Conservation (phyloP, 2,329 filamentous ascomycete genomes). For the Curvularia sp. region DNA sequence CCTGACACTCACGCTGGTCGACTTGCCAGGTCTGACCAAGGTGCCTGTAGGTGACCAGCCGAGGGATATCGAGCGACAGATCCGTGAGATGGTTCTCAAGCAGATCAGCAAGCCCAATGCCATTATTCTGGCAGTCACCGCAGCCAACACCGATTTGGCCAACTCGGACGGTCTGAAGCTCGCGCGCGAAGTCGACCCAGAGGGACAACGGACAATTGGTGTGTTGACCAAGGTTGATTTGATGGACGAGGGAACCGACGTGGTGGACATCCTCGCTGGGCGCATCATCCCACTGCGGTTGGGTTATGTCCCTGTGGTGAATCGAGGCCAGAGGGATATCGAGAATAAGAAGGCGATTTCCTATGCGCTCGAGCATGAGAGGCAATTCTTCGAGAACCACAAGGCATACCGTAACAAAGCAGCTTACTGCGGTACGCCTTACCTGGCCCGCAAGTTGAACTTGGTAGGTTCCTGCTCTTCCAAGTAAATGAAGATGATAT, state of each 20-base stretch:
- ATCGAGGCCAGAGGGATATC: slow-evolving; percentile 96
- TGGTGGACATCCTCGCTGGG: slow-evolving; percentile 96
- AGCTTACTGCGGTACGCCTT: slow-evolving; percentile 97
- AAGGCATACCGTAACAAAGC: slow-evolving; percentile 99
- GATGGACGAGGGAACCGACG: slow-evolving; percentile 98
- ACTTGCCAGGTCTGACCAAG: slow-evolving; percentile 94
- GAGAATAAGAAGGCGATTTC: slow-evolving; percentile 97
- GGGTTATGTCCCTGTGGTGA: slow-evolving; percentile 97
- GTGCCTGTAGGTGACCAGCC: slow-evolving; percentile 97
- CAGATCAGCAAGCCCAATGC: slow-evolving; percentile 98
- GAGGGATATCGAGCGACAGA: slow-evolving; percentile 94
- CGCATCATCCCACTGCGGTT: slow-evolving; percentile 94
- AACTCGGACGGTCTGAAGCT: slow-evolving; percentile 98
- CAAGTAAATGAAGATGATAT: background rate
- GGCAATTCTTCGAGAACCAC: slow-evolving; percentile 97
- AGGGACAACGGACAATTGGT: slow-evolving; percentile 97
- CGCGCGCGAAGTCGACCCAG: slow-evolving; percentile 93
- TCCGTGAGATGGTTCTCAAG: slow-evolving; percentile 97
- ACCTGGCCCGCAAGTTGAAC: slow-evolving; percentile 95
- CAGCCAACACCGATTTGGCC: slow-evolving; percentile 96
- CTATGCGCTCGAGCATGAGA: slow-evolving; percentile 89
- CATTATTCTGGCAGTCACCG: slow-evolving; percentile 94
- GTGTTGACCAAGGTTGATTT: slow-evolving; percentile 98
- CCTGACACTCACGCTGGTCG: slow-evolving; percentile 92
- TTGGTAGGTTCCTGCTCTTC: slow-evolving; percentile 60